These are phyloP conservation scores for Aspergillus hancockii DNA, from an alignment of 495 filamentous ascomycete species.

Conservation along the genomic window DNA sequence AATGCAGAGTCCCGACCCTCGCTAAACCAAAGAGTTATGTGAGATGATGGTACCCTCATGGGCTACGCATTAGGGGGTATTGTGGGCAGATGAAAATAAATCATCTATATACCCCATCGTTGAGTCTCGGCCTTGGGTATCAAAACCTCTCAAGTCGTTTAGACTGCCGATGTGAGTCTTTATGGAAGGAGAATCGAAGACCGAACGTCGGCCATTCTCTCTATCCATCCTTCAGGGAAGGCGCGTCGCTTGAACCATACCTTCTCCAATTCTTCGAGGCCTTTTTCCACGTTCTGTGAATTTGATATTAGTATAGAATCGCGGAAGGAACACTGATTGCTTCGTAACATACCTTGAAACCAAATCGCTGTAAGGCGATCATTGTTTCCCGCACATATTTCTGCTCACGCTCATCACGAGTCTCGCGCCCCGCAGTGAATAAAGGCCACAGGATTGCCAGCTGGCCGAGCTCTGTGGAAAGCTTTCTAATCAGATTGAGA, in stretches of 20 bases:
- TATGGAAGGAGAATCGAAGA: conserved; percentile 37
- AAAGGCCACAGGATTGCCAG: conserved; percentile 41
- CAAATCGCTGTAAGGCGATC: conserved; percentile 36
- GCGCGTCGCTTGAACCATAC: conserved; percentile 41
- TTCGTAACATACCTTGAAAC: conserved; percentile 32
- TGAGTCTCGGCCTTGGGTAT: background rate
- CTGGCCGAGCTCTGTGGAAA: conserved; percentile 41
- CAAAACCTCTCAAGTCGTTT: background rate
- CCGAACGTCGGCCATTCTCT: conserved; percentile 40
- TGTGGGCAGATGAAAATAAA: background rate
- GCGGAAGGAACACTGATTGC: background rate
- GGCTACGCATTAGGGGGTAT: background rate
- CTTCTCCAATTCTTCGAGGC: conserved; percentile 34
- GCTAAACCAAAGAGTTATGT: background rate
- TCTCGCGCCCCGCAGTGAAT: conserved; percentile 41
- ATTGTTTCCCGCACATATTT: conserved; percentile 39
- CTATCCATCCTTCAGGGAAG: conserved; percentile 42
- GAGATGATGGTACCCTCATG: background rate
- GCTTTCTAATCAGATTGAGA: conserved; percentile 32
- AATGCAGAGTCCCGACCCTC: conserved; percentile 3
- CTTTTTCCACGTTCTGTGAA: conserved; percentile 38
- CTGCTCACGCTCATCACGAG: conserved; percentile 35
- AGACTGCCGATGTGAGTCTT: background rate
- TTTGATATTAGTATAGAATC: conserved; percentile 8
- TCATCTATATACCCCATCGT: background rate